Evolutionary conservation across 192 early-diverging fungal genomes (phyloP), one percentile per base, ranked within the genome.

Genomic region (Coemansia sp.): DNA sequence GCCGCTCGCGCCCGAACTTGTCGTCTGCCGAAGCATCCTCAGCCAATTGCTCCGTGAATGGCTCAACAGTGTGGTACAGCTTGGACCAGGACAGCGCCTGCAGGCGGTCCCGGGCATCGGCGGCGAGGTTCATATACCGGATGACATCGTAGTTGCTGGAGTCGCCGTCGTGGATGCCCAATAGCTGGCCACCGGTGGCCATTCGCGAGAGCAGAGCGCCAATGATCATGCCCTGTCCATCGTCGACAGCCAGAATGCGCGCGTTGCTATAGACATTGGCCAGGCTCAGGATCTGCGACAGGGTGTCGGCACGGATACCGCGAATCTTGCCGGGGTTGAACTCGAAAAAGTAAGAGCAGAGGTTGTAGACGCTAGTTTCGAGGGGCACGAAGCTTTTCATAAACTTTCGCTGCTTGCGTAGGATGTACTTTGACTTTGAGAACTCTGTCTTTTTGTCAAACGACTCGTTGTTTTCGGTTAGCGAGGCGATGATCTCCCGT

Each of bases 381-480:
- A 91, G 65, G 2, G 90, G 90, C 0, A 86, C 88, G 66, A 98
- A 95, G 31, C 86, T 69, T 69, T 92, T 94, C 70, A 87, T 86
- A 71, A 93, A 97, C 86, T 94, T 95, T 63, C 85, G 84, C 72
- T 92, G 85, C 70, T 94, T 95, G 67, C 91, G 86, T 67, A 88
- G 83, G 60, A 97, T 90, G 62, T 97, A 97, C 85, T 98, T 98
- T 34, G 91, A 90, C 78, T 97, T 95, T 21, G 95, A 91, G 67
- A 90, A 98, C 66, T 95, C 93, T 0, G 96, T 98, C 79, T 98
- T 98, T 60, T 89, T 85, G 42, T 93, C 89, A 73, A 95, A 97
- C n/a, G 88, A 74, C 26, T 88, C 79, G 76, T 92, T 92, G 71
- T 92, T 92, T 57, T 89, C 89, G 3, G 91, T 86, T 46, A 98